These are phyloP conservation scores for Elasticomyces elasticus DNA, from an alignment of 495 filamentous ascomycete genomes.

Conservation along the genomic window DNA sequence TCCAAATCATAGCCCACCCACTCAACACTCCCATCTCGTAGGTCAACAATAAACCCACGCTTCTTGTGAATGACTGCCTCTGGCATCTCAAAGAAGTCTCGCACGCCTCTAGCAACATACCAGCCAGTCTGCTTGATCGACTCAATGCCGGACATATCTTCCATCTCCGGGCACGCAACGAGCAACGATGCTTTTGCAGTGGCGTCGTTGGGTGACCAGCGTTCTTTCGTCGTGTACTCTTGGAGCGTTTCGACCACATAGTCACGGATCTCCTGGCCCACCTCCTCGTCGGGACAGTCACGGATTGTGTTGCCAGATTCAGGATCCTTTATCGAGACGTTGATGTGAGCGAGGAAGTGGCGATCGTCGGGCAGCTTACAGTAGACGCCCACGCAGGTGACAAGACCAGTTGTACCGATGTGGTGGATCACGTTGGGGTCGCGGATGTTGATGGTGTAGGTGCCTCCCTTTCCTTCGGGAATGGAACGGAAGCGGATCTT, in stretches of 20 bases:
- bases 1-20: too few species aligned
- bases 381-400: not conserved
- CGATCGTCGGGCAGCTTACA: not conserved
- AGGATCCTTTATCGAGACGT: not conserved
- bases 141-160: not conserved
- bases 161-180: not conserved
- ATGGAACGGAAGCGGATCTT: not conserved
- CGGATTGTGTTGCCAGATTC: not conserved
- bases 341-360: not conserved
- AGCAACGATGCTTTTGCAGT: not conserved
- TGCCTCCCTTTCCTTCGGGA: not conserved
- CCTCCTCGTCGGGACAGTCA: not conserved
- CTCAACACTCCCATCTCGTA: too few species aligned
- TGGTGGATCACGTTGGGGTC: not conserved
- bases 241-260: not conserved
- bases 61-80: not conserved
- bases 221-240: not conserved
- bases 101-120: not conserved
- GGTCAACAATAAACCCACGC: not conserved
- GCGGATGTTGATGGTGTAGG: not conserved
- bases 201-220: not conserved
- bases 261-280: not conserved
- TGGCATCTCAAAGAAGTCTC: not conserved
- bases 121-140: not conserved
- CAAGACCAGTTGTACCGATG: not conserved